Conservation (phyloP, 2,329 filamentous ascomycete species). For the Aspergillus fumigatus region DNA sequence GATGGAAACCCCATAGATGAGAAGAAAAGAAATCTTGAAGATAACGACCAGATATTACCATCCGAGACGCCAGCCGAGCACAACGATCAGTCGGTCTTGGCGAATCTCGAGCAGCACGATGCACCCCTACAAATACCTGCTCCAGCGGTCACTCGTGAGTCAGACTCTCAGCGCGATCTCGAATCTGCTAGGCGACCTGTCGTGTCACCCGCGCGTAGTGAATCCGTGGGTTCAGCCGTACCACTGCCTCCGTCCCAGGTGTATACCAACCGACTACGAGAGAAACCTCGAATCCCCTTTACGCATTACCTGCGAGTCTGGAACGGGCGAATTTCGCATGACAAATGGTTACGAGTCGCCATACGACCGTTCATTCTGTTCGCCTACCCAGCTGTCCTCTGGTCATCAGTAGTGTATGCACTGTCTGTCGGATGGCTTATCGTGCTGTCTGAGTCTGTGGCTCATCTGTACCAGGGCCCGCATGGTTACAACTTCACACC, state of each 20-base stretch:
- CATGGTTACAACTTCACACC: constrained; percentile 74
- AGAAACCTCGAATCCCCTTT: constrained; percentile 66
- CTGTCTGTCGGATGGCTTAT: constrained; percentile 94
- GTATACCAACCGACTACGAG: constrained; percentile 69
- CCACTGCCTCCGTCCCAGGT: constrained; percentile 27
- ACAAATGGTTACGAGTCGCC: constrained; percentile 75
- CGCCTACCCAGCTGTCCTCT: constrained; percentile 82
- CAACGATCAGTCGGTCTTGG: constrained; percentile 1
- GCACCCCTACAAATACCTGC: constrained; percentile 9
- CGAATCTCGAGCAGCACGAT: constrained; percentile 13
- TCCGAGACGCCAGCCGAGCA: background rate
- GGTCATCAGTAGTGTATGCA: constrained; percentile 79
- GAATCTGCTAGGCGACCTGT: constrained; percentile 22
- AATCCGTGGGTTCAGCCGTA: constrained; percentile 26
- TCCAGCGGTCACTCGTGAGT: background rate
- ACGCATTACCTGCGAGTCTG: constrained; percentile 68
- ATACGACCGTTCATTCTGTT: constrained; percentile 79
- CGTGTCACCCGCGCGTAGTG: constrained; percentile 27
- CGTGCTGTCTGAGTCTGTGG: constrained; percentile 82
- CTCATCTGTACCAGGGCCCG: constrained; percentile 68
- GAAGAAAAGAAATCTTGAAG: constrained; percentile 13
- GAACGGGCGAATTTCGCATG: constrained; percentile 71
- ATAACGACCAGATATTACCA: background rate
- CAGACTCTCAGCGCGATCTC: constrained; percentile 19
- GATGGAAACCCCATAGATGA: constrained; percentile 10